Conservation (phyloP, 345 rosid genomes). For the Sonneratia alba region DNA sequence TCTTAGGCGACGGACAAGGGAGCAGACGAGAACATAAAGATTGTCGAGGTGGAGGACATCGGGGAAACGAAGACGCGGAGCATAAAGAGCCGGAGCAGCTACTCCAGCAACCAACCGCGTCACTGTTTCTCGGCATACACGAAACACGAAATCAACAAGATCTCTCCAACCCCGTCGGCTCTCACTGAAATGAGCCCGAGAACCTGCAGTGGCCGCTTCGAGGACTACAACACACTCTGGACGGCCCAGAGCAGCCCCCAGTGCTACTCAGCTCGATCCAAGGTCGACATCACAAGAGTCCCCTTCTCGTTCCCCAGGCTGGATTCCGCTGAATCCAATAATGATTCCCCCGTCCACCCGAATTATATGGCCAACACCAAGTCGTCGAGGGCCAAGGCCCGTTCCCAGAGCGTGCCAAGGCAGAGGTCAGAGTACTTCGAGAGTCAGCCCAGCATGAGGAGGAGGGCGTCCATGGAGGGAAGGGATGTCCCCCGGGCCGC, state of each 20-base stretch:
- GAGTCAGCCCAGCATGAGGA: conserved; percentile 54
- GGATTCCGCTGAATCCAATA: conserved; percentile 33
- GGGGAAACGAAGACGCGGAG: conserved; percentile 26
- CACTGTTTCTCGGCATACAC: conserved; percentile 25
- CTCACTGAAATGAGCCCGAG: conserved; percentile 63
- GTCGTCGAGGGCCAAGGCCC: conserved; percentile 62
- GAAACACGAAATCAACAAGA: conserved; percentile 24
- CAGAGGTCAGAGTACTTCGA: conserved; percentile 65
- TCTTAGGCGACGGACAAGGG: conserved; percentile 40
- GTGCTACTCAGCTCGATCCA: conserved; percentile 44
- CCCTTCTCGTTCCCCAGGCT: conserved; percentile 29
- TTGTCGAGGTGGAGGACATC: conserved; percentile 79
- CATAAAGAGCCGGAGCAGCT: conserved; percentile 35
- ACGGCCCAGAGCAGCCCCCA: conserved; percentile 69
- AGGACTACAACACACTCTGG: conserved; percentile 43
- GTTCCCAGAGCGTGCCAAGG: conserved; percentile 77
- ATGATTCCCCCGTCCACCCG: conserved; percentile 35
- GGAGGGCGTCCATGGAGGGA: conserved; percentile 63
- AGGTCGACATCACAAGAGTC: conserved; percentile 39
- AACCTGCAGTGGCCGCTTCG: conserved; percentile 64
- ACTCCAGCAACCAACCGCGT: conserved; percentile 21
- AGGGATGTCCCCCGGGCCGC: conserved; percentile 53
- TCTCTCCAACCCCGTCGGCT: conserved; percentile 56
- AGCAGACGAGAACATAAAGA: conserved; percentile 68
- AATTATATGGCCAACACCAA: conserved; percentile 84